Evolutionary conservation across 1,284 basidiomycete genomes (phyloP), one percentile per base, ranked within the genome.

Genomic region (Leccinum angustisporum): DNA sequence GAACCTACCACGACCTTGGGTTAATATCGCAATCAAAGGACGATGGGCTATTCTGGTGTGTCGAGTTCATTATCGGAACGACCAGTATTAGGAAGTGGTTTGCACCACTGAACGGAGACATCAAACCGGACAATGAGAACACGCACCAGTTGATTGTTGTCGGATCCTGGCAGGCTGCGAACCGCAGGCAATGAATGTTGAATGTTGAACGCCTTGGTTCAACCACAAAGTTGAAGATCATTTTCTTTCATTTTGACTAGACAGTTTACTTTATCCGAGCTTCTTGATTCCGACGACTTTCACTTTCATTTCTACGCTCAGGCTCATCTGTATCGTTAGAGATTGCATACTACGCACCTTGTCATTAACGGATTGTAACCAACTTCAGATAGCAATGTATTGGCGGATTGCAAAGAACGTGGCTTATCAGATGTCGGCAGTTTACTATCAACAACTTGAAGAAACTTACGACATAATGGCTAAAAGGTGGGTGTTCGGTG

Each of bases 101-200:
- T 65, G 79, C 85, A 3, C 86, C 86, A 7, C 70, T 86, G 61
- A 83, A 86, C 59, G 86, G 85, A 36, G 84, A 86, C 61, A 80
- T 88, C 63, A 88, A 87, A 68, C 86, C 86, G 6, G 79, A 88
- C 67, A 80, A 68, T 1, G 54, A 64, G 27, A 73, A 78, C 62
- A 76, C 76, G 4, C 76, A 75, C 58, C 58, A 61, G 31, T 5
- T 40, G 5, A 40, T 67, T 86, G 58, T 73, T 87, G 46, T 73
- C 75, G 59, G 75, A 78, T 3, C 78, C 77, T 40, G 63, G 70
- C 31, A 53, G 52, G 52, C 11, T 63, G 14, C 60, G 43, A n/a
- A 38, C 54, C 21, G 58, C 16, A n/a, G 9, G 16, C 38, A 10
- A n/a, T 40, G 38, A 40, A 9, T 40, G 6, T 40, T 40, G 38